These are phyloP conservation scores for Chamaenerion angustifolium DNA, from an alignment of 345 rosid species.

Conservation along the genomic window DNA sequence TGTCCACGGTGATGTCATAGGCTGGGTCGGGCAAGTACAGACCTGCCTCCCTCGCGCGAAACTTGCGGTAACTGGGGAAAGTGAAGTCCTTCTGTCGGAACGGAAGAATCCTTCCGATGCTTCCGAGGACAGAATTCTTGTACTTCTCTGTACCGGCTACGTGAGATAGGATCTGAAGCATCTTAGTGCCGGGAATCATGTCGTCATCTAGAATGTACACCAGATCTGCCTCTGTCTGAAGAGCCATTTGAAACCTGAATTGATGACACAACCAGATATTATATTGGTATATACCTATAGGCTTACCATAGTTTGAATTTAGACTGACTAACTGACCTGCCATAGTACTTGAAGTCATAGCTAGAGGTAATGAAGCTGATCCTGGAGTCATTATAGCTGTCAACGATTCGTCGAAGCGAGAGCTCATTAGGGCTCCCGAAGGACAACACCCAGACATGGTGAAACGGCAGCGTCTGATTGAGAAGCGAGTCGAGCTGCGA, in stretches of 20 bases:
- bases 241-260: conserved; percentile 70
- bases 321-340: conserved; percentile 15
- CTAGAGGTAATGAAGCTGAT: conserved; percentile 86
- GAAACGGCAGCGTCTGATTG: conserved; percentile 79
- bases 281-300: too few species aligned
- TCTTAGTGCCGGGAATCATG: conserved; percentile 89
- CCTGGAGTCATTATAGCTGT: conserved; percentile 70
- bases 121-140: conserved; percentile 78
- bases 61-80: conserved; percentile 93
- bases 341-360: conserved; percentile 94
- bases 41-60: conserved; percentile 88
- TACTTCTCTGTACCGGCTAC: conserved; percentile 95
- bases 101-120: conserved; percentile 93
- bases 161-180: conserved; percentile 86
- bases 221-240: conserved; percentile 85
- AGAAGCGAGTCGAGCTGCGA: conserved; percentile 82
- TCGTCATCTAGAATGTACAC: conserved; percentile 83
- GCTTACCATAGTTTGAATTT: too few species aligned
- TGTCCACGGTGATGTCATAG: conserved; percentile 64
- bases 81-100: conserved; percentile 85
- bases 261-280: too few species aligned
- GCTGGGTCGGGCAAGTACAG: conserved; percentile 97
- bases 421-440: conserved; percentile 79
- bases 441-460: conserved; percentile 89
- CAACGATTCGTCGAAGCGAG: conserved; percentile 53